Percentiles rank a stretch among this genome's conserved stretches.
Evolutionary conservation across 345 rosid species (phyloP).

Genomic region (Euphorbia pulcherrima): DNA sequence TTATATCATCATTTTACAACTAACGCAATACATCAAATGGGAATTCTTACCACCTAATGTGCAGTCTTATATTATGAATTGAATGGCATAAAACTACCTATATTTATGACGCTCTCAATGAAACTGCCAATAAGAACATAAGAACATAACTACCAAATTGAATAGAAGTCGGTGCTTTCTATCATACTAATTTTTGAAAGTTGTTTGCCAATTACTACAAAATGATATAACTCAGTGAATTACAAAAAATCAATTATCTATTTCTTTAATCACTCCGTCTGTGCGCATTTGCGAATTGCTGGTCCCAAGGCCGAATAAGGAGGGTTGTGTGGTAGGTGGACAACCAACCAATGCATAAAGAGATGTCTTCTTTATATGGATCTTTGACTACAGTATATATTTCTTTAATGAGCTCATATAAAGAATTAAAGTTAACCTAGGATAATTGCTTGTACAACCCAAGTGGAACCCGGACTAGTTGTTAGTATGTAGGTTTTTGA

Average conservation of each 20-base stretch:
- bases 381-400: too few relatives aligned
- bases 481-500: not conserved
- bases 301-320: too few relatives aligned
- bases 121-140: too few relatives aligned
- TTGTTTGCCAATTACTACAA: not conserved
- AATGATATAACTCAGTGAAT: not conserved
- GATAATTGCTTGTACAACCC: not conserved
- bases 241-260: not conserved
- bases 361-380: too few relatives aligned
- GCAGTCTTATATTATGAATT: not conserved
- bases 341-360: too few relatives aligned
- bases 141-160: not conserved
- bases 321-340: too few relatives aligned
- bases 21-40: too few relatives aligned
- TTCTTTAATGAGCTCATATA: too few relatives aligned
- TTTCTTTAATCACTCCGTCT: too few relatives aligned
- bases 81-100: not conserved
- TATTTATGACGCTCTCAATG: not conserved
- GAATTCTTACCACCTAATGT: too few relatives aligned
- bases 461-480: not conserved
- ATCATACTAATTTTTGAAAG: constrained; percentile 1
- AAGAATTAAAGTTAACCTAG: too few relatives aligned
- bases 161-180: not conserved
- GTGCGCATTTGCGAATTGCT: too few relatives aligned
- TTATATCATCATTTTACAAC: not conserved